phyloP scores from a whole-genome alignment of 345 rosid genomes.

The Gossypium stocksii region DNA sequence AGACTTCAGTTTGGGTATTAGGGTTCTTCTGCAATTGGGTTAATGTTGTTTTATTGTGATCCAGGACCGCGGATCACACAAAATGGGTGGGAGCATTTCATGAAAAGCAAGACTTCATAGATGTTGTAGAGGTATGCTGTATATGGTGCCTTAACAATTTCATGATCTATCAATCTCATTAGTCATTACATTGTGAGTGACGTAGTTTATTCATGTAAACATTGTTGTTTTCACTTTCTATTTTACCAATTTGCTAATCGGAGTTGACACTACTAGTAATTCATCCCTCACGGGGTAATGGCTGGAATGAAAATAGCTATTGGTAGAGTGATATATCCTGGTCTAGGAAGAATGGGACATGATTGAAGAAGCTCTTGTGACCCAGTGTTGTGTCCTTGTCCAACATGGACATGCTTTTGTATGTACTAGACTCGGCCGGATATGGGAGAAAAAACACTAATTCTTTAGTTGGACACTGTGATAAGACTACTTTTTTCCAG shows the following conservation, averaged over 20 bases:
- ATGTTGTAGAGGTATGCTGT: constrained; percentile 73
- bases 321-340: not conserved
- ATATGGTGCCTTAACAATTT: not conserved
- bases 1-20: not conserved
- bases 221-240: not conserved
- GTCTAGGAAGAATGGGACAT: not conserved
- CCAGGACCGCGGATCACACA: constrained; percentile 86
- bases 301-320: not conserved
- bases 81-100: constrained; percentile 89
- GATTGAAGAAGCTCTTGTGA: not conserved
- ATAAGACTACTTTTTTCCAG: not conserved
- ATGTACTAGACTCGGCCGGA: not conserved
- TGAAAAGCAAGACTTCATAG: constrained; percentile 81
- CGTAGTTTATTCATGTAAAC: not conserved
- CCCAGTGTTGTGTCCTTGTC: not conserved
- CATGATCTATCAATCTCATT: not conserved
- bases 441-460: not conserved
- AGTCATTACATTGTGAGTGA: not conserved
- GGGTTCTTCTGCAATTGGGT: not conserved
- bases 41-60: not conserved
- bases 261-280: not conserved
- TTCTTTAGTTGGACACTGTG: not conserved
- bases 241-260: not conserved
- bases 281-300: not conserved
- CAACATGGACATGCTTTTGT: not conserved